These are phyloP conservation scores for Leccinum brunneo-olivaceum DNA, from an alignment of 1,284 basidiomycete species.

Conservation along the genomic window DNA sequence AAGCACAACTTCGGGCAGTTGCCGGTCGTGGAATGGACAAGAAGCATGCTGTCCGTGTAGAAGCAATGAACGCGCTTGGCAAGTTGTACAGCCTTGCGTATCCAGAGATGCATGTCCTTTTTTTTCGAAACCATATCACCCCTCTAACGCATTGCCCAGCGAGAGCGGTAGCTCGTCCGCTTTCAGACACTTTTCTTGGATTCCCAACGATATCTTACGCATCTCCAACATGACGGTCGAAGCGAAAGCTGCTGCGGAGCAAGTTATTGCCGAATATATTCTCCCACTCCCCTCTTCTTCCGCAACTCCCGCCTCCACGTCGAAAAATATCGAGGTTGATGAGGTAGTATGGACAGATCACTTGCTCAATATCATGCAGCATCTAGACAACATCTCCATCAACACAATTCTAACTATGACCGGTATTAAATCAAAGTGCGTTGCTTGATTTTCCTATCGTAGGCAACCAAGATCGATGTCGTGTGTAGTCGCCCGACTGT, in stretches of 20 bases:
- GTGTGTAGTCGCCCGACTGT: constrained; percentile 51
- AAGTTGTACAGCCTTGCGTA: constrained; percentile 80
- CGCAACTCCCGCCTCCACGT: constrained; percentile 30
- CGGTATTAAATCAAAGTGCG: constrained; percentile 53
- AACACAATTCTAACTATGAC: constrained; percentile 57
- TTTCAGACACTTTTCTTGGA: constrained; percentile 86
- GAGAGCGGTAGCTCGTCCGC: constrained; percentile 75
- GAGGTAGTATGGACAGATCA: constrained; percentile 84
- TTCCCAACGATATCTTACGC: constrained; percentile 71
- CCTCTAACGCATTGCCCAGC: constrained; percentile 36
- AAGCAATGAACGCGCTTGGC: constrained; percentile 75
- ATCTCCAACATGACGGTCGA: constrained; percentile 47
- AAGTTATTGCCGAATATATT: constrained; percentile 67
- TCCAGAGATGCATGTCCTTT: constrained; percentile 74
- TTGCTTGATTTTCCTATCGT: background rate
- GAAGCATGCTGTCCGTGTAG: constrained; percentile 77
- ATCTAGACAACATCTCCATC: constrained; percentile 59
- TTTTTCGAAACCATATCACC: background rate
- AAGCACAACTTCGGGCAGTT: constrained; percentile 56
- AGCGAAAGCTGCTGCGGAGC: constrained; percentile 56
- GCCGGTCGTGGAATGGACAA: constrained; percentile 79
- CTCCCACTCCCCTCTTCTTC: constrained; percentile 67
- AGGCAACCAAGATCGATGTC: background rate
- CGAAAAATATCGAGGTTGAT: constrained; percentile 59
- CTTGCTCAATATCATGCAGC: constrained; percentile 68